Evolutionary conservation across 1,139 yeast genomes (phyloP), one percentile per base, ranked within the genome.

Genomic region (Yamadazyma sp.): DNA sequence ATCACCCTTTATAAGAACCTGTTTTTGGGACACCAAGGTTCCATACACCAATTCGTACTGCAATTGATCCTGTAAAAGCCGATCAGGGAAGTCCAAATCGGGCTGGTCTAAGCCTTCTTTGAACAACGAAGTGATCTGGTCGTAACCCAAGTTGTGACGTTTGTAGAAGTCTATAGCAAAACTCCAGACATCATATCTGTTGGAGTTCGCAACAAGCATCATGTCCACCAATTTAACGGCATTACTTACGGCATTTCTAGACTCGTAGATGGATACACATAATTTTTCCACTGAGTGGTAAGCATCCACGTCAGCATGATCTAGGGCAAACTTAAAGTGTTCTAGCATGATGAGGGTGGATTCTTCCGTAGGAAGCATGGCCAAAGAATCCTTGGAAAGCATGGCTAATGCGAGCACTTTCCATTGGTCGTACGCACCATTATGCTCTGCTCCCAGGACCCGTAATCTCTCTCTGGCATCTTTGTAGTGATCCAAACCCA

Each of bases 11-110:
- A 48, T 45, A 3, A 46, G 43, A 1, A 71, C 57, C 4, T 42
- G 33, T 24, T 51, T 59, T 33, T 55, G 60, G 0, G 57, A 42
- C 1, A 38, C 39, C 3, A 51, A 39, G 18, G 55, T 50, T 0
- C 80, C 78, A 50, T 58, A 32, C 0, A 68, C 45, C 29, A 63
- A 61, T 38, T 69, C 74, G 48, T 57, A 74, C 2, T 61, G 53
- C 9, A 67, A 38, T 59, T 75, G 73, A 37, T 74, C 80, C 37
- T 74, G 76, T 11, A 69, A 52, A 3, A 80, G 45, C 31, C 70
- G 57, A 37, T 77, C 80, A 0, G 84, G 81, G 66, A 71, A 64
- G 46, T 80, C 84, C 35, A 78, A 44, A 47, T 1, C n/a, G n/a
- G 64, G 54, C 12, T 52, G 33, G 5, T 42, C 46, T 2, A 67